Evolutionary conservation across 805 yeast genomes (phyloP), one percentile per base, ranked within the genome.

Genomic region (Pichia rugopelliculosa): DNA sequence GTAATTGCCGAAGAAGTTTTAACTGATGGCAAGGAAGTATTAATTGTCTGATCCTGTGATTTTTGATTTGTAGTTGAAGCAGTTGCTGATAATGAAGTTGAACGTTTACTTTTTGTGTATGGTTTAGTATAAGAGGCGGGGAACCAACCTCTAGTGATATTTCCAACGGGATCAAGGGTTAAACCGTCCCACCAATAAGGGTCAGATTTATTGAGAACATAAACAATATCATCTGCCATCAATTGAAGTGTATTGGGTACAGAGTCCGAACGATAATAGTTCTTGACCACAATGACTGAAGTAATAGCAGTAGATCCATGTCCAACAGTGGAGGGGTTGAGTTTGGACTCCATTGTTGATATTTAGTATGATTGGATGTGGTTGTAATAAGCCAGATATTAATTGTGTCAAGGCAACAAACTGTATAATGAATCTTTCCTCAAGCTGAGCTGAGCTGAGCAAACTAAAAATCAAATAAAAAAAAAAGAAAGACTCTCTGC

Each of bases 161-260:
- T 74, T 7, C 75, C 75, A 18, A 59, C 63, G 2, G 67, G 61
- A 36, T 63, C 64, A 6, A 59, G 62, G 34, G 69, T 54, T 17
- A 83, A 71, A 11, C 96, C 96, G 62, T 88, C 96, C 93, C 95
- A 87, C 96, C 96, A 88, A 2, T 88, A 86, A 3, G 79, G 62
- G 36, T 74, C 76, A 15, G 78, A 70, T 51, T 83, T 84, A 15
- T 73, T 61, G n/a, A 86, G 59, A 13, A 88, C 93, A 55, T 82
- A 76, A 1, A 88, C 67, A 3, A 84, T 72, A 53, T 85, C 95
- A 18, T 89, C 91, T n/a, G 74, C 67, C 45, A 64, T 65, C 20
- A 84, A 64, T 21, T 75, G 73, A 37, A 84, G 65, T 40, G 78
- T 73, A 38, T 75, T 72, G 1, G 77, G 68, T 15, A 53, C 47